Percentiles rank a stretch among this genome's conserved stretches.
Conservation (phyloP, 73 alveolate species). For the Uronychia setigera region DNA sequence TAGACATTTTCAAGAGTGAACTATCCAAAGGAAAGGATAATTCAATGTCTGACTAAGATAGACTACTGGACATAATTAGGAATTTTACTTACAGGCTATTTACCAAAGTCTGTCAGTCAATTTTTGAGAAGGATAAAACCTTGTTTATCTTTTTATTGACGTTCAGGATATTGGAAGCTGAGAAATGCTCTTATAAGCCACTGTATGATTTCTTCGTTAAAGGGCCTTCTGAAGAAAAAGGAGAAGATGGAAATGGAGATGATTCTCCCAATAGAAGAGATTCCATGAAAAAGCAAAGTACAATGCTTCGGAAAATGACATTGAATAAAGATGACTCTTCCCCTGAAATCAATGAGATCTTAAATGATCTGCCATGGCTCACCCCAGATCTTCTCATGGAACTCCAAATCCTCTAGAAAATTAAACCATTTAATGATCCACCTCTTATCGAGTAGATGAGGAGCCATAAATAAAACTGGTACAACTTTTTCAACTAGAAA, state of each 20-base stretch:
- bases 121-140: conserved; percentile 98
- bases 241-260: conserved; percentile 4
- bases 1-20: conserved; percentile 78
- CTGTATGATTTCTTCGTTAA: conserved; percentile 72
- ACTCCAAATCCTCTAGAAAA: conserved; percentile 31
- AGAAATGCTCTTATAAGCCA: conserved; percentile 45
- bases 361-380: not conserved
- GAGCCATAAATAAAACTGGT: conserved; percentile 39
- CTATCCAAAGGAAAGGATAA: conserved; percentile 67
- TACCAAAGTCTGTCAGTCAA: conserved; percentile 94
- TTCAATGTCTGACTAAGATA: conserved; percentile 61
- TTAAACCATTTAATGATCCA: conserved; percentile 62
- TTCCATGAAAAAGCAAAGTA: not conserved
- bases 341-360: not conserved
- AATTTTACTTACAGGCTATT: conserved; percentile 84
- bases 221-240: conserved; percentile 53
- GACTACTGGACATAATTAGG: conserved; percentile 79
- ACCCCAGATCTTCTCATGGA: not conserved
- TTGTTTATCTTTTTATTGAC: conserved; percentile 94
- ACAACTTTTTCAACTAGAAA: conserved; percentile 27
- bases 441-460: conserved; percentile 38
- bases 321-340: not conserved
- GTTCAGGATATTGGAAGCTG: conserved; percentile 79
- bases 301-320: not conserved
- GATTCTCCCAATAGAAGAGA: not conserved